Evolutionary conservation across 345 rosid species (phyloP), one percentile per base, ranked within the genome.

Genomic region (Citrus cavaleriei): DNA sequence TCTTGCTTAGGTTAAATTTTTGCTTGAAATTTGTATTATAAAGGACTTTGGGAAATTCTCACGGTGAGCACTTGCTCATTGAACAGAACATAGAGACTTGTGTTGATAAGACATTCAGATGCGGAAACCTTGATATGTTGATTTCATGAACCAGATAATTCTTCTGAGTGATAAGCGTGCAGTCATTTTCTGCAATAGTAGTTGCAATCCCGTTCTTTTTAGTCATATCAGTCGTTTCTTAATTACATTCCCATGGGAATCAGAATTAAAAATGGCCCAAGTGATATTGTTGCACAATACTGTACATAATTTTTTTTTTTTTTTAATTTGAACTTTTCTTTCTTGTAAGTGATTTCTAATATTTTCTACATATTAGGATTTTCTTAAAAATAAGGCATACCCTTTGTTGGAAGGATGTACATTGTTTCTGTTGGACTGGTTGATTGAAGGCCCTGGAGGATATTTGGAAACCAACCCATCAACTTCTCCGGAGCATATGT

Each of bases 401-500:
- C 93, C 98, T 81, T 82, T 96, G 79, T 73, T 96, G 85, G 97
- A 91, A 91, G 99, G 95, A 77, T 96, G 99, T 72, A 49, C 89
- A 2, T n/a, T 65, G 28, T 96, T 93, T 88, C 87, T 96, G 66
- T 81, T 96, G 85, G 97, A 94, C 82, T 96, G 99, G 99, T 86
- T 94, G 83, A 87, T 94, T 58, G 88, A 94, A 87, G 97, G 95
- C 38, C 87, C 67, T 66, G 94, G 89, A 28, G 93, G 91, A 63
- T 92, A 86, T 88, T 88, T 96, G 34, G 94, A 89, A 83, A 90
- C 98, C 61, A 96, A 94, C 81, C 99, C 99, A 24, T 96, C 99
- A 68, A 96, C 99, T 32, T 96, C 98, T 73, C 99, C 99, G 30
- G 99, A 96, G 76, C 98, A 94, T 86, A 83, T 81, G 86, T 96